These are phyloP conservation scores for Aspergillus sergii DNA, from an alignment of 2,329 filamentous ascomycete species.

Conservation along the genomic window DNA sequence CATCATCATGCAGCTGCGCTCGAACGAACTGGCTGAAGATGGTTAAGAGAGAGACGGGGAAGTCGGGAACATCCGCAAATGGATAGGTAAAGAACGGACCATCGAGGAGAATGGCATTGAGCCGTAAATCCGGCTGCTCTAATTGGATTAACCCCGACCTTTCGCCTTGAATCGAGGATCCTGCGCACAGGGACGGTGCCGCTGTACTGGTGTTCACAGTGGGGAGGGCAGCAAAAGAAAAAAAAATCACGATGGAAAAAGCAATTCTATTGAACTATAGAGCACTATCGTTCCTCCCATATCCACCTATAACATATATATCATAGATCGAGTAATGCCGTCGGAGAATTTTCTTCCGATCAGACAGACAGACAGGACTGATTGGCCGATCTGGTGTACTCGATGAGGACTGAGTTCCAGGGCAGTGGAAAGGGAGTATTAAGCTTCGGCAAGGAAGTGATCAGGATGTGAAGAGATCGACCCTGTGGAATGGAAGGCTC, in stretches of 20 bases:
- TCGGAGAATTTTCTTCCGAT: constrained; percentile 2
- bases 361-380: not conserved
- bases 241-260: not conserved
- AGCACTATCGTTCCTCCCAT: not conserved
- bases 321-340: constrained; percentile 2
- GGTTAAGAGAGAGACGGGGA: not conserved
- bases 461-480: not conserved
- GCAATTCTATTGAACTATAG: not conserved
- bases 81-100: not conserved
- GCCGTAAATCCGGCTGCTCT: not conserved
- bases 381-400: constrained; percentile 17
- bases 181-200: not conserved
- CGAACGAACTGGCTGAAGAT: not conserved
- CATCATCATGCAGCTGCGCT: not conserved
- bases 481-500: not conserved
- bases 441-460: constrained; percentile 17
- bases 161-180: not conserved
- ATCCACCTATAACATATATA: not conserved
- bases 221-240: not conserved
- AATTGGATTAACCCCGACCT: not conserved
- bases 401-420: constrained; percentile 11
- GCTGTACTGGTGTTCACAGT: not conserved
- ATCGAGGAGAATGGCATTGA: not conserved
- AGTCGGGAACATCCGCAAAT: not conserved
- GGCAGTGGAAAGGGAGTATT: constrained; percentile 16